Percentiles rank a stretch among this genome's conserved stretches.
Evolutionary conservation across 345 rosid species (phyloP).

Genomic region (Pseudoturritis turrita): DNA sequence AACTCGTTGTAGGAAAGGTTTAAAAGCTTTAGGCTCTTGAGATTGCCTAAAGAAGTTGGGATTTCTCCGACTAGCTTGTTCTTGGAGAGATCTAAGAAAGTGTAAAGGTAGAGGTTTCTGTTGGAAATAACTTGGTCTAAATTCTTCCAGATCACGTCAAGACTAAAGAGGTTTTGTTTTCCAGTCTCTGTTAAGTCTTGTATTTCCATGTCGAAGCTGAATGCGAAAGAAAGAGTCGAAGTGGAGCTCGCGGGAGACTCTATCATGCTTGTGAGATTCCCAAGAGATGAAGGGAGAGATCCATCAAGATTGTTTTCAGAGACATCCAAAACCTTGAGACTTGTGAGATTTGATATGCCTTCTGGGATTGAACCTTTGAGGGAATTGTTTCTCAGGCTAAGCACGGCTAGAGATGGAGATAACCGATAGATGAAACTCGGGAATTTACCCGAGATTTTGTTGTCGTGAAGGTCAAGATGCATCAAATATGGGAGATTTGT

Average conservation of each 20-base stretch:
- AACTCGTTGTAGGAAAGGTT: slow-evolving; percentile 35
- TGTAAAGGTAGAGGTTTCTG: slow-evolving; percentile 13
- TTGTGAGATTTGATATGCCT: slow-evolving; percentile 28
- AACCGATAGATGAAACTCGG: slow-evolving; percentile 21
- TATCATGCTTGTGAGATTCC: slow-evolving; percentile 34
- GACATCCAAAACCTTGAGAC: slow-evolving; percentile 34
- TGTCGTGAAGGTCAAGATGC: slow-evolving; percentile 42
- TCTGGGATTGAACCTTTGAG: slow-evolving; percentile 30
- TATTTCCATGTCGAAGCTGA: neutral
- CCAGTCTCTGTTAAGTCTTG: neutral
- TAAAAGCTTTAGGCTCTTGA: slow-evolving; percentile 29
- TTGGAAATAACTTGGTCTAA: slow-evolving; percentile 26
- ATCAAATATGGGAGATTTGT: slow-evolving; percentile 1
- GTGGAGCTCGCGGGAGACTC: neutral
- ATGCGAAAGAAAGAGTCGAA: neutral
- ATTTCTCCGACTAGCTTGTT: slow-evolving; percentile 37
- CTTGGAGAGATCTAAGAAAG: slow-evolving; percentile 39
- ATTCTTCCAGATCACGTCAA: slow-evolving; percentile 27
- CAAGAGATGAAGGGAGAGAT: slow-evolving; percentile 31
- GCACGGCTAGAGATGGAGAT: slow-evolving; percentile 24
- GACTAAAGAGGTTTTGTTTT: too few species aligned
- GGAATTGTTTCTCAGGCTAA: slow-evolving; percentile 38
- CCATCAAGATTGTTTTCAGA: slow-evolving; percentile 35
- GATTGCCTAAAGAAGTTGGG: slow-evolving; percentile 32
- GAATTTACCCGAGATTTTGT: slow-evolving; percentile 30